Evolutionary conservation across 257 asterid species (phyloP), one percentile per base, ranked within the genome.

Genomic region (Nicotiana attenuata): DNA sequence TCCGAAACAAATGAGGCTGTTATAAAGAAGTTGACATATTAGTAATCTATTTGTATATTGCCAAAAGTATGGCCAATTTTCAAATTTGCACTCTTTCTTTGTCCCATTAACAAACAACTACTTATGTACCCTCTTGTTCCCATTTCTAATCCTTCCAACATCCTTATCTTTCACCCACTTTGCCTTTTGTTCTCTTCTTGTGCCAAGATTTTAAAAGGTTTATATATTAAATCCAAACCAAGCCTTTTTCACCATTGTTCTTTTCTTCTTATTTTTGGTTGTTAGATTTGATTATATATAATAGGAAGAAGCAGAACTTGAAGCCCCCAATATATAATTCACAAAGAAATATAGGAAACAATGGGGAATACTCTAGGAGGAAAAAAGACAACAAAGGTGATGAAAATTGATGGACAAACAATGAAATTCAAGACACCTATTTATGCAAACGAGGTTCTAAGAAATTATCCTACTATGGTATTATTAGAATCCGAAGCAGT

Each of bases 301-400:
- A 52, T 52, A 52, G 14, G 56, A 65, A 15, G 9, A 24, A 24
- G 19, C 8, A 7, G 71, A 17, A 10, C 16, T 24, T 8, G 71
- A 65, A 47, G 55, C 55, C 15, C 15, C 15, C 55, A 10, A 47
- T n/a, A n/a, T n/a, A n/a, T 3, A 13, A 15, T 0, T 6, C 38
- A 16, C 0, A 20, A 45, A 45, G 0, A 15, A 8, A n/a, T 0
- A 7, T 17, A 38, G 16, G 14, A 14, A 67, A 81, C 20, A 84
- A 92, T 94, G 98, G 98, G 98, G 52, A 94, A 94, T 69, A 92
- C 89, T 83, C 89, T 93, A 15, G 96, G 97, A 26, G 91, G 92
- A 11, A 93, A 85, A 79, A 92, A 63, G 85, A 85, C 88, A 9
- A 84, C 93, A 11, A 93, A 91, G 59, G 94, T 94, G 33, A 94